phyloP scores from a whole-genome alignment of 768 basidiomycete genomes.

The Termitomyces titanicus region DNA sequence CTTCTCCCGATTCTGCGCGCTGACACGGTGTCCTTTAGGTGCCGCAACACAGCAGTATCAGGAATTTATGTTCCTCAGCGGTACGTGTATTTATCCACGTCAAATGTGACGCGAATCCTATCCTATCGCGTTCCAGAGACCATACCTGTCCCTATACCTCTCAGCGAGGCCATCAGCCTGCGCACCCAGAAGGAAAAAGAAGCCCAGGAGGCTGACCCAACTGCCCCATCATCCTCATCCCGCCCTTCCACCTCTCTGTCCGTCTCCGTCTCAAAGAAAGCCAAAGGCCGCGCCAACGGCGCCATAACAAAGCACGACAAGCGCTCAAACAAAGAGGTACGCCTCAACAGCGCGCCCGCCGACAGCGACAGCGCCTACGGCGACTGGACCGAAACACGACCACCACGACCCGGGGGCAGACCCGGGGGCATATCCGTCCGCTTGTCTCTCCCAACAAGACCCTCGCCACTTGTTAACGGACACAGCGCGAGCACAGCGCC shows the following conservation, averaged over 20 bases:
- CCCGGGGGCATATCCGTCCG: slow-evolving; percentile 15
- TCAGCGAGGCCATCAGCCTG: slow-evolving; percentile 56
- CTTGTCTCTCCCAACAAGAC: slow-evolving; percentile 17
- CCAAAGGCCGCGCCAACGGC: slow-evolving; percentile 30
- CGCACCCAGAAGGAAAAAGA: slow-evolving; percentile 51
- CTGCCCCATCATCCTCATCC: slow-evolving; percentile 22
- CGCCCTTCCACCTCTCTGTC: slow-evolving; percentile 20
- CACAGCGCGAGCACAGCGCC: slow-evolving; percentile 15
- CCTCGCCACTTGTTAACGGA: slow-evolving; percentile 22
- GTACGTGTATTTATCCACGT: slow-evolving; percentile 26
- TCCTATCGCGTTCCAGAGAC: slow-evolving; percentile 43
- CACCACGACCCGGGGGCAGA: slow-evolving; percentile 4
- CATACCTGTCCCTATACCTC: slow-evolving; percentile 58
- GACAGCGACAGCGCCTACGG: slow-evolving; percentile 6
- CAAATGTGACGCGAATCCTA: background rate
- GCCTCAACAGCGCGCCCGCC: slow-evolving; percentile 1
- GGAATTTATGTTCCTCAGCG: slow-evolving; percentile 71
- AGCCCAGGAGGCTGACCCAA: slow-evolving; percentile 58
- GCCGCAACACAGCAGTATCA: slow-evolving; percentile 56
- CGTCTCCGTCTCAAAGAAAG: slow-evolving; percentile 16
- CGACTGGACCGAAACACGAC: slow-evolving; percentile 16
- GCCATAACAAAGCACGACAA: slow-evolving; percentile 9
- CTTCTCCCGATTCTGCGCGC: background rate
- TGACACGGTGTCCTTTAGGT: slow-evolving; percentile 34
- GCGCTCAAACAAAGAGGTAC: slow-evolving; percentile 4